A percentile compares a stretch with the other conserved stretches of the same genome.
Evolutionary conservation across 371 early-diverging fungal genomes (phyloP).

Genomic region (Mycotypha africana): DNA sequence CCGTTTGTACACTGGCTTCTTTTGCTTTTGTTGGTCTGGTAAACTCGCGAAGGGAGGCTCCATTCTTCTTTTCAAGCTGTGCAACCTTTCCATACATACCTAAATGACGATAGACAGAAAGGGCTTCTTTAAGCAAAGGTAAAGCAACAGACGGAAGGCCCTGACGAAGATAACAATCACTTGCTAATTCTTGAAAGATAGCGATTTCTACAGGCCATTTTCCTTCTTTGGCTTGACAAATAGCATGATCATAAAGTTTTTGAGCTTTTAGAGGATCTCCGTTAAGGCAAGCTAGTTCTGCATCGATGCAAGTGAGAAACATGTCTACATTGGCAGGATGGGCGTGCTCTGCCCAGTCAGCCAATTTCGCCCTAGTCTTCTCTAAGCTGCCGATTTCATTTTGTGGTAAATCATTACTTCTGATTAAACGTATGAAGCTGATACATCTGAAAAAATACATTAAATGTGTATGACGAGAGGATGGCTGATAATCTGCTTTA

Average conservation of each 20-base stretch:
- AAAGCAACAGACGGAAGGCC: conserved; percentile 21
- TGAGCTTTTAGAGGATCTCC: conserved; percentile 18
- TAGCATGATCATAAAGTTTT: conserved; percentile 28
- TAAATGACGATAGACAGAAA: conserved; percentile 22
- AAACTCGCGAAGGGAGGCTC: not conserved
- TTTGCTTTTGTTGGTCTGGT: not conserved
- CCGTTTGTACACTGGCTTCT: conserved; percentile 24
- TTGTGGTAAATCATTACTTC: conserved; percentile 4
- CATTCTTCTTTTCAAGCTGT: conserved; percentile 16
- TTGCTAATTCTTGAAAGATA: conserved; percentile 35
- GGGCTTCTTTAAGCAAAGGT: conserved; percentile 29
- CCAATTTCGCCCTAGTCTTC: conserved; percentile 12
- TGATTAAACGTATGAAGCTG: conserved; percentile 24
- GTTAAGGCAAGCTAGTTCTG: conserved; percentile 33
- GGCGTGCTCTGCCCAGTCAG: conserved; percentile 32
- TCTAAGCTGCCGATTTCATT: no score
- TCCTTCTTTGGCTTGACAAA: conserved; percentile 30
- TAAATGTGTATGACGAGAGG: conserved; percentile 31
- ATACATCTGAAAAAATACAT: conserved; percentile 39
- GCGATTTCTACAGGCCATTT: conserved; percentile 29
- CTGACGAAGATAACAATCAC: conserved; percentile 28
- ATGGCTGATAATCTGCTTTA: conserved; percentile 25
- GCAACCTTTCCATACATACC: conserved; percentile 35
- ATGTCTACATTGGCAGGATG: conserved; percentile 27
- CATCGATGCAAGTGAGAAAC: conserved; percentile 33